Evolutionary conservation across 2,329 filamentous ascomycete genomes (phyloP), one percentile per base, ranked within the genome.

Genomic region (Colletotrichum sidae): DNA sequence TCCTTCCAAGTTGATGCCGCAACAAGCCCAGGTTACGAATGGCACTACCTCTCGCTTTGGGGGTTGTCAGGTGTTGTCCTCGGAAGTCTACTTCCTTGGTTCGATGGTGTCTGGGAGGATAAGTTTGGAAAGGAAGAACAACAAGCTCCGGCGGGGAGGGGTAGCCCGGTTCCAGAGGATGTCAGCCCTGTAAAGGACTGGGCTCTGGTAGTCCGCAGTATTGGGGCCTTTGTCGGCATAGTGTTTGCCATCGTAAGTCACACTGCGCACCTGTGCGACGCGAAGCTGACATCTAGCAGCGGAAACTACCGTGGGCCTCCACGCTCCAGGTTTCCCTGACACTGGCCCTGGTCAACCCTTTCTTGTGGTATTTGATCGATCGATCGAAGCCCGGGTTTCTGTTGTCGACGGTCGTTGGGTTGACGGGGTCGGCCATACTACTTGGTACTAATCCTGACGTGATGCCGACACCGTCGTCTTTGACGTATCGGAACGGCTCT

Each of bases 291-390:
- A 60, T 53, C 34, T 6, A 34, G 38, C 50, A 96, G 93, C 90
- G 96, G 69, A 93, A 92, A 77, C 87, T 97, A 9, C 92, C 93
- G 1, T 99, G 96, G 96, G 87, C 94, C 72, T 97, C 94, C 8
- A 96, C 94, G 1, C 88, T 97, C n/a, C 96, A 99, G 78, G 89
- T 96, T 17, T 96, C 94, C 1, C 79, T 96, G 34, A 96, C 94
- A 1, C 88, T 99, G 53, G 92, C 94, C 25, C 88, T 98, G 65
- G 93, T 92, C 17, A 98, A 98, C 75, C 95, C 96, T 1, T 91
- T 96, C 9, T 82, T 99, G 15, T 99, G 96, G 96, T 99, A 97
- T 79, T 84, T 98, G 33, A 92, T 99, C 73, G 96, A 99, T 79
- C 92, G 95, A 55, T 96, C 93, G 51, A 90, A 89, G 70, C 87